Evolutionary conservation across 75 land plant genomes (phyloP).

Genomic region (Pinus tabuliformis): DNA sequence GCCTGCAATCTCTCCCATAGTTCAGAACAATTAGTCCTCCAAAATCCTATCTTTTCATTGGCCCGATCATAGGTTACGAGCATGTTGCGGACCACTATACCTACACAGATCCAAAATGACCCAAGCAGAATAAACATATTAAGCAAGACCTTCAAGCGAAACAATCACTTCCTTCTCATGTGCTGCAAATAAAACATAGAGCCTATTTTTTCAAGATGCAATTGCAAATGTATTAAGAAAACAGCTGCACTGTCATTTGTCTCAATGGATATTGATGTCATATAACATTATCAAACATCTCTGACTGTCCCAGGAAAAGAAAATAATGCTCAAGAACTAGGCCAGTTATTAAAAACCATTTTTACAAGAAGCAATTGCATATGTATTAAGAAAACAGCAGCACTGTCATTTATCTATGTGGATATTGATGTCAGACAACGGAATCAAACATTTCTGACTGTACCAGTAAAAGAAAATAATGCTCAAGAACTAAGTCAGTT

Average conservation of each 20-base stretch:
- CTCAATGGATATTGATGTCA: not conserved
- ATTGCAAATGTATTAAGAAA: not conserved
- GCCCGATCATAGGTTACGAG: slow-evolving; percentile 94
- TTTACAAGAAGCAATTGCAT: not conserved
- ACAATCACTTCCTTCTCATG: not conserved
- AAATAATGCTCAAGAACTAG: not conserved
- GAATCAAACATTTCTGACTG: not conserved
- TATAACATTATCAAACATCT: not conserved
- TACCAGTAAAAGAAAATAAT: not conserved
- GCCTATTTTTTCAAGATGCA: not conserved
- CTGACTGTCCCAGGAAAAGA: not conserved
- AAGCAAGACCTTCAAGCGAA: not conserved
- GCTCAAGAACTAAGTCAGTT: not conserved
- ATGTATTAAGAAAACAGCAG: not conserved
- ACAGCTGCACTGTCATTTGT: not conserved
- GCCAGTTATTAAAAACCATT: not conserved
- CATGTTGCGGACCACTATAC: slow-evolving; percentile 93
- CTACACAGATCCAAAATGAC: slow-evolving; percentile 28
- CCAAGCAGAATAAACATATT: not conserved
- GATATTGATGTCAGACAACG: not conserved
- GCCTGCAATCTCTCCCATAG: slow-evolving; percentile 68
- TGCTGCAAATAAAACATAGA: not conserved
- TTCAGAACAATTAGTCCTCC: slow-evolving; percentile 91
- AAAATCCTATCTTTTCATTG: slow-evolving; percentile 82
- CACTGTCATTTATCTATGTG: not conserved